Conservation (phyloP, 805 yeast species). For the Pichia manshurica region DNA sequence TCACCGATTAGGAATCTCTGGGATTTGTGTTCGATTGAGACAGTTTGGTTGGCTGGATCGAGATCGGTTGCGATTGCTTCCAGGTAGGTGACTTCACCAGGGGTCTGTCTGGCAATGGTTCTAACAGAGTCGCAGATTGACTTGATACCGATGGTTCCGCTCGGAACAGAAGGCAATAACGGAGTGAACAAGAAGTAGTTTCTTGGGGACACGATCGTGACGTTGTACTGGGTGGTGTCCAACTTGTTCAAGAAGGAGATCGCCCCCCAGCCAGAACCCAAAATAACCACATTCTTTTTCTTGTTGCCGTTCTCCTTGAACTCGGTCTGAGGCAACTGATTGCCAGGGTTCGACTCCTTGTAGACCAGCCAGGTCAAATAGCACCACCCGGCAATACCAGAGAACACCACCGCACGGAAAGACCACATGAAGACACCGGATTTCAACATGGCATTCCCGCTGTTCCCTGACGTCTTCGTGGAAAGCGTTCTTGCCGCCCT, state of each 20-base stretch:
- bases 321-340: conserved; percentile 52
- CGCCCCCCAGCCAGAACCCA: conserved; percentile 95
- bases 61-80: conserved; percentile 88
- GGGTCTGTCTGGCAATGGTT: conserved; percentile 67
- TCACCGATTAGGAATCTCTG: conserved; percentile 52
- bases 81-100: conserved; percentile 73
- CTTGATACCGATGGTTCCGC: conserved; percentile 84
- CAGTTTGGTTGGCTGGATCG: conserved; percentile 62
- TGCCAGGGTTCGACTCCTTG: conserved; percentile 54
- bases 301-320: conserved; percentile 45
- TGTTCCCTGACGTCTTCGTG: no score
- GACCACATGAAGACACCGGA: conserved; percentile 32
- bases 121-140: conserved; percentile 94
- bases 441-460: conserved; percentile 5
- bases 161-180: conserved; percentile 89
- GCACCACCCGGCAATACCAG: conserved; percentile 48
- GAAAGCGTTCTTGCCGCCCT: no score
- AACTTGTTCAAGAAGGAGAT: conserved; percentile 76
- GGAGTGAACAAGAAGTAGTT: conserved; percentile 95
- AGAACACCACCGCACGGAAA: conserved; percentile 46
- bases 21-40: conserved; percentile 54
- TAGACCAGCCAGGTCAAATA: conserved; percentile 60
- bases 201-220: conserved; percentile 86
- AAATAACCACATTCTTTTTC: conserved; percentile 70
- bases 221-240: conserved; percentile 84